Percentiles rank a stretch among this genome's conserved stretches.
Conservation (phyloP, 2,329 filamentous ascomycete species). For the Colletotrichum spinosum region DNA sequence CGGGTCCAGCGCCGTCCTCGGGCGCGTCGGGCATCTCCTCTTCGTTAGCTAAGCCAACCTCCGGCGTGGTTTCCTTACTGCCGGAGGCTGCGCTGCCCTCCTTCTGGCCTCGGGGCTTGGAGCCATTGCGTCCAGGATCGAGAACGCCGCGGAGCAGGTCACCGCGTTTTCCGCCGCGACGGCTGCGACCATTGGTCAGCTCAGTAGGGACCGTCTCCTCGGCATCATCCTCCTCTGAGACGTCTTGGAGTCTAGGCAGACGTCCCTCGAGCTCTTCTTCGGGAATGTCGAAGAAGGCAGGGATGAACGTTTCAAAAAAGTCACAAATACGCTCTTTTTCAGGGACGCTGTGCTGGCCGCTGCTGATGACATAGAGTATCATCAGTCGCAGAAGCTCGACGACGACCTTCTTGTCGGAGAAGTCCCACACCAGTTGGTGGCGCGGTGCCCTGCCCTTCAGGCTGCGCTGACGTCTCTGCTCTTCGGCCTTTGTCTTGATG, state of each 20-base stretch:
- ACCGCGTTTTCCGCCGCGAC: slow-evolving; percentile 80
- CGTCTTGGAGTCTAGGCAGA: slow-evolving; percentile 76
- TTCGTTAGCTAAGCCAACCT: slow-evolving; percentile 80
- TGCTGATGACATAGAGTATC: slow-evolving; percentile 74
- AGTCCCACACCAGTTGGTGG: slow-evolving; percentile 81
- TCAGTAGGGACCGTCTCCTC: slow-evolving; percentile 80
- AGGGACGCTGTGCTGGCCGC: slow-evolving; percentile 76
- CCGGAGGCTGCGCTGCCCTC: slow-evolving; percentile 82
- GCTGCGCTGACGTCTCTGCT: slow-evolving; percentile 80
- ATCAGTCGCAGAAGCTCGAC: slow-evolving; percentile 71
- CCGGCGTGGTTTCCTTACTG: slow-evolving; percentile 91
- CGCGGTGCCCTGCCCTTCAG: slow-evolving; percentile 71
- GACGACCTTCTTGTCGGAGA: slow-evolving; percentile 77
- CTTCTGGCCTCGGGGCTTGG: slow-evolving; percentile 77
- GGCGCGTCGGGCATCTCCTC: slow-evolving; percentile 76
- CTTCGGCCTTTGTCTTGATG: slow-evolving; percentile 92
- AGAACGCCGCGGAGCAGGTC: slow-evolving; percentile 88
- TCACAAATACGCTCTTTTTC: slow-evolving; percentile 81
- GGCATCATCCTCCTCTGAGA: slow-evolving; percentile 81
- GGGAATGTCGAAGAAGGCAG: slow-evolving; percentile 80
- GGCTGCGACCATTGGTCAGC: slow-evolving; percentile 74
- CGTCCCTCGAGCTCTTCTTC: slow-evolving; percentile 76
- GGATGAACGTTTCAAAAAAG: slow-evolving; percentile 82
- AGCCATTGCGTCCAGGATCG: slow-evolving; percentile 79
- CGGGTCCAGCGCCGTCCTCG: slow-evolving; percentile 69